phyloP scores from a whole-genome alignment of 2,329 filamentous ascomycete species.

The Alternaria tenuissima region DNA sequence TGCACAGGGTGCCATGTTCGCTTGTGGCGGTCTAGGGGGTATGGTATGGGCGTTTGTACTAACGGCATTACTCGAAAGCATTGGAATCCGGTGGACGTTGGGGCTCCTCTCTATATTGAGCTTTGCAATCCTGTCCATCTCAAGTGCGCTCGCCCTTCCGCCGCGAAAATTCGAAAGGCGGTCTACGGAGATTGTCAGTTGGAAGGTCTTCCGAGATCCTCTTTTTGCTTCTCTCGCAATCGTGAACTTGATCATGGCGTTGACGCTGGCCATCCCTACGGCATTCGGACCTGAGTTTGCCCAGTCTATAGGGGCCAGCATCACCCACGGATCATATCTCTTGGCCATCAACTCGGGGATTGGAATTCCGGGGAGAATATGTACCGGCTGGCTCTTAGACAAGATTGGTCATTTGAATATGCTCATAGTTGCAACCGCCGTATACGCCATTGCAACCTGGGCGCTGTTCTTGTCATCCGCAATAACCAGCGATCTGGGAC shows the following conservation, averaged over 20 bases:
- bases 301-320: conserved; percentile 54
- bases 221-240: conserved; percentile 55
- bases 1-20: conserved; percentile 28
- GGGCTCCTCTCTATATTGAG: conserved; percentile 52
- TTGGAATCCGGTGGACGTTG: conserved; percentile 58
- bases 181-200: conserved; percentile 51
- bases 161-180: conserved; percentile 51
- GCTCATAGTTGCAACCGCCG: conserved; percentile 49
- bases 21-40: conserved; percentile 28
- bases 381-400: conserved; percentile 58
- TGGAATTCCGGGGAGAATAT: conserved; percentile 56
- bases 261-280: conserved; percentile 58
- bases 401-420: conserved; percentile 59
- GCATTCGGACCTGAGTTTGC: conserved; percentile 60
- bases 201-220: conserved; percentile 49
- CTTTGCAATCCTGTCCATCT: conserved; percentile 50
- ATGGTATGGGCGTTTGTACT: conserved; percentile 31
- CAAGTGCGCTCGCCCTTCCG: conserved; percentile 47
- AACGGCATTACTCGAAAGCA: conserved; percentile 51
- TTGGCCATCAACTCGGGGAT: conserved; percentile 58
- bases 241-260: conserved; percentile 51
- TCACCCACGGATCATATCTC: conserved; percentile 54
- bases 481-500: conserved; percentile 9
- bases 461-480: conserved; percentile 31
- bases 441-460: conserved; percentile 27